These are phyloP conservation scores for Grosmannia clavigera DNA, from an alignment of 2,329 filamentous ascomycete species.

Conservation along the genomic window DNA sequence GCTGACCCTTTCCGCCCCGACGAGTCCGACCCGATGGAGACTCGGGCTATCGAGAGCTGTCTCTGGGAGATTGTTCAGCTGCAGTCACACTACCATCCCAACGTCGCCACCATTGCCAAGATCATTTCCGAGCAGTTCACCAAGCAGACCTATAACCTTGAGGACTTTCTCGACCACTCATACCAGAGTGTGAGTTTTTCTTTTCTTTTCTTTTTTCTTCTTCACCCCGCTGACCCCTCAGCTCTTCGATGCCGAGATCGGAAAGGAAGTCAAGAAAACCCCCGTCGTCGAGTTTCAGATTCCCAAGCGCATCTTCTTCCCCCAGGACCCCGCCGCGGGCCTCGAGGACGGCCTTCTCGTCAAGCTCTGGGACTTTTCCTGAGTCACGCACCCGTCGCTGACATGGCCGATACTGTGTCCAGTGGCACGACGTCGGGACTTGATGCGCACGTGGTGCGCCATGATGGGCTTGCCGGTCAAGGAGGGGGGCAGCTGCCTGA, in stretches of 20 bases:
- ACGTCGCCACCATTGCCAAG: conserved; percentile 84
- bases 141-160: conserved; percentile 86
- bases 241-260: conserved; percentile 74
- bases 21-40: conserved; percentile 74
- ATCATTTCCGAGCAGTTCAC: conserved; percentile 96
- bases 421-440: conserved; percentile 2
- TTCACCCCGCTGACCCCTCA: conserved; percentile 19
- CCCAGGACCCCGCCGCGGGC: conserved; percentile 33
- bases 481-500: not conserved
- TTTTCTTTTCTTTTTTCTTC: not conserved
- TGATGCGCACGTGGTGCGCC: not conserved
- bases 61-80: conserved; percentile 91
- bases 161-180: conserved; percentile 93
- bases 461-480: not conserved
- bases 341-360: conserved; percentile 43
- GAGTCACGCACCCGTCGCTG: not conserved
- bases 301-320: conserved; percentile 65
- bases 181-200: conserved; percentile 58
- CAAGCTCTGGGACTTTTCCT: conserved; percentile 47
- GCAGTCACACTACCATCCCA: conserved; percentile 90
- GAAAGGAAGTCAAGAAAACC: conserved; percentile 70
- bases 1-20: conserved; percentile 65
- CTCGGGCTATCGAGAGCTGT: conserved; percentile 78
- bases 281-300: conserved; percentile 92
- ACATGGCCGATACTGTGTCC: not conserved